These are phyloP conservation scores for Phytophthora kernoviae DNA, from an alignment of 352 stramenopile genomes.

Conservation along the genomic window DNA sequence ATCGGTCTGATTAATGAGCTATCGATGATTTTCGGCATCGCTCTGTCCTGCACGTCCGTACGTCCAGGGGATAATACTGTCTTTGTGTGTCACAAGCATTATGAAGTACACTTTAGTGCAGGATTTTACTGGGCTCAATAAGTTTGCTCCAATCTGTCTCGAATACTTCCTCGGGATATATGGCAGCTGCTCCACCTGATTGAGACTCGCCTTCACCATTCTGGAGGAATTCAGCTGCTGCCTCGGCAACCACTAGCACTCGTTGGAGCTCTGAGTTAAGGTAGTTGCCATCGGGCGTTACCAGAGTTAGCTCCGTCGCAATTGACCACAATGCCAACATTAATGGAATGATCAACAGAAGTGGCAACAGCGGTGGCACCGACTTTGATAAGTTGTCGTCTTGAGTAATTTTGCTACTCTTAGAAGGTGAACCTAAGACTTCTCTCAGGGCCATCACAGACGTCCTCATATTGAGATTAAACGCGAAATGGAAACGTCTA, in stretches of 20 bases:
- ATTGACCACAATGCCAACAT: slow-evolving; percentile 19
- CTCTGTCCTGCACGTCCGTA: slow-evolving; percentile 42
- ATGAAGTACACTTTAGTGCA: slow-evolving; percentile 47
- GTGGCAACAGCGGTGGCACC: slow-evolving; percentile 4
- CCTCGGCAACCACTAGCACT: slow-evolving; percentile 21
- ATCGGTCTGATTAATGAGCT: slow-evolving; percentile 35
- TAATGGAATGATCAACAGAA: slow-evolving; percentile 21
- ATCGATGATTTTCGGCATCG: slow-evolving; percentile 2
- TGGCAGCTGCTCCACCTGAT: slow-evolving; percentile 43
- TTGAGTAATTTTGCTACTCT: neutral
- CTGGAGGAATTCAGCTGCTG: slow-evolving; percentile 39
- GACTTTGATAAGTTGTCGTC: neutral
- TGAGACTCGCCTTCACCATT: slow-evolving; percentile 58
- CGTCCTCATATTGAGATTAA: neutral
- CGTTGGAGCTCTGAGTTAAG: slow-evolving; percentile 1
- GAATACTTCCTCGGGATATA: slow-evolving; percentile 40
- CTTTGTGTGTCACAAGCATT: slow-evolving; percentile 44
- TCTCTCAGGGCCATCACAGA: neutral
- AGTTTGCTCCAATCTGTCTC: slow-evolving; percentile 32
- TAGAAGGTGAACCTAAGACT: neutral
- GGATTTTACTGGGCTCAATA: slow-evolving; percentile 31
- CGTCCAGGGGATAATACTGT: slow-evolving; percentile 46
- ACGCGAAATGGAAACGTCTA: neutral
- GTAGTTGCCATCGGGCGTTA: slow-evolving; percentile 8
- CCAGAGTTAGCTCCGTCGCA: slow-evolving; percentile 15